A percentile compares a stretch with the other conserved stretches of the same genome.
Conservation (phyloP, 2,329 filamentous ascomycete species). For the Colletotrichum sp. region DNA sequence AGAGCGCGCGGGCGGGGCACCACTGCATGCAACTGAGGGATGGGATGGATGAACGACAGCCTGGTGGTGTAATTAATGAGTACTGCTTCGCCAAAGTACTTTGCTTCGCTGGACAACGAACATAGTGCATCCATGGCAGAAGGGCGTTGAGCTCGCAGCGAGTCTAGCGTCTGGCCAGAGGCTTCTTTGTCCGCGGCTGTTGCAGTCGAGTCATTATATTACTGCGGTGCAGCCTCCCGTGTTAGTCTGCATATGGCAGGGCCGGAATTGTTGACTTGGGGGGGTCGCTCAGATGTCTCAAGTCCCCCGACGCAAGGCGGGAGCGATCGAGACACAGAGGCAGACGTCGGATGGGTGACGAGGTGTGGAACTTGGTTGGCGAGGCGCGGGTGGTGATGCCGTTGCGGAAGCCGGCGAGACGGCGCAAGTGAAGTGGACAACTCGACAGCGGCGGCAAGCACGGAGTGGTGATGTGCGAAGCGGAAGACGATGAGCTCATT, state of each 20-base stretch:
- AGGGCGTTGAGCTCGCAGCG: neutral
- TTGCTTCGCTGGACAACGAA: neutral
- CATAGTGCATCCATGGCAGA: neutral
- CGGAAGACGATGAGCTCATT: conserved; percentile 14
- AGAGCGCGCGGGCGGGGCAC: neutral
- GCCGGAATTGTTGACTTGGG: neutral
- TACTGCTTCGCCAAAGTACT: neutral
- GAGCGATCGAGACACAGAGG: neutral
- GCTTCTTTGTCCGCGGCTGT: neutral
- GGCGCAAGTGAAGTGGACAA: neutral
- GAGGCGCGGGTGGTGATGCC: neutral
- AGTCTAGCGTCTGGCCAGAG: neutral
- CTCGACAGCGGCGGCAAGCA: neutral
- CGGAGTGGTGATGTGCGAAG: neutral
- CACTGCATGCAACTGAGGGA: neutral
- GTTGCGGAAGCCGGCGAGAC: neutral
- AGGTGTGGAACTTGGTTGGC: neutral
- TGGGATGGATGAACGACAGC: neutral
- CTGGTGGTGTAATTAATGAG: neutral
- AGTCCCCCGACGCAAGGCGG: neutral
- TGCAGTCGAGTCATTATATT: neutral
- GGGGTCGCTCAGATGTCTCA: neutral
- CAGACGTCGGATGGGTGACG: neutral
- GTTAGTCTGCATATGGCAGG: neutral
- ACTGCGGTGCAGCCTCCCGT: neutral